Base-by-base conservation (phyloP, 805 yeast species). In the Debaryomyces hansenii region DNA sequence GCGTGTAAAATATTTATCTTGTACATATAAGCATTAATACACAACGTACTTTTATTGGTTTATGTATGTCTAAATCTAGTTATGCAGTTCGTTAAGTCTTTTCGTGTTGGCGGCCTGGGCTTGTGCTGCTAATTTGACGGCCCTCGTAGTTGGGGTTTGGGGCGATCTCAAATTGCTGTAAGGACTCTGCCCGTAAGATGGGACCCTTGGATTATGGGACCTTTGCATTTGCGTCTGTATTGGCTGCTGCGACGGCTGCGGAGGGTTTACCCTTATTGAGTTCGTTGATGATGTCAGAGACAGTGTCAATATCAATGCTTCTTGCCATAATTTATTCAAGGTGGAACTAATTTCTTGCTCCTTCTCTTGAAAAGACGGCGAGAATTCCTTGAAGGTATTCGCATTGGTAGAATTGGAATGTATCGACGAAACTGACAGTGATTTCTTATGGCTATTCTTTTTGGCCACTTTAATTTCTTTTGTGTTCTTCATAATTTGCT, bases 261-360 rank as follows among this genome's bases (percentile, higher is more conserved):
- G 24, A 12, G 36, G 43, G 9, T 28, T 28, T 42, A 53, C 18
- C 21, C 40, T 43, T 4, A 46, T 16, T 20, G 45, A 33, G 24
- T 35, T 42, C 3, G 48, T 14, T 16, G 44, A 29, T 16, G 49
- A 29, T n/a, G 46, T 15, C 11, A 39, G 41, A 14, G 59, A 50
- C 45, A 51, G 55, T 2, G 60, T 49, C 20, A 54, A 50, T 12
- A 64, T 48, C 39, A 65, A 55, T 4, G 76, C 76, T 5, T 70
- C 74, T 46, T 67, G 75, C 78, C 78, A 73, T 29, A 72, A 44
- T 43, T 57, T 57, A 42, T 63, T 64, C 44, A 73, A 47, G 14
- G 53, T 50, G 14, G 46, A 40, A 14, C 45, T 47, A 14, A 63
- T 54, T 40, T 68, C 72, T 29, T 55, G 58, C 41, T 68, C 69